These are phyloP conservation scores for Erythrophleum fordii DNA, from an alignment of 306 rosid genomes.

Conservation along the genomic window DNA sequence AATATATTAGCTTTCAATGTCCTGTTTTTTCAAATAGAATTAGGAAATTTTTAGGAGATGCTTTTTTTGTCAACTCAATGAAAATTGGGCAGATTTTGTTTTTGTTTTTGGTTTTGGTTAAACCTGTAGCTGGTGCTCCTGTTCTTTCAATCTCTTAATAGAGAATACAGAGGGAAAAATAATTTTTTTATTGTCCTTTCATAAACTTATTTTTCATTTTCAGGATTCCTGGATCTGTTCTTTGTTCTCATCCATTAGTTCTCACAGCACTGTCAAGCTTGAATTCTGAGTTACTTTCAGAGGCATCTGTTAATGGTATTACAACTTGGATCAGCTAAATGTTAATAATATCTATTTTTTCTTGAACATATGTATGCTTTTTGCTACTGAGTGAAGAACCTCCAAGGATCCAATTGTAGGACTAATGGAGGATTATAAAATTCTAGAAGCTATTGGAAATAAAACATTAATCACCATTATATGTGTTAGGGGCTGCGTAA, in stretches of 20 bases:
- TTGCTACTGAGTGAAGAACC: not conserved
- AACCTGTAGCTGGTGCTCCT: slow-evolving; percentile 1
- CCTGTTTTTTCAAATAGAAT: not conserved
- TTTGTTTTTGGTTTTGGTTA: not conserved
- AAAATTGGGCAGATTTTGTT: slow-evolving; percentile 15
- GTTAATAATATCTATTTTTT: not conserved
- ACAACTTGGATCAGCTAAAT: slow-evolving; percentile 13
- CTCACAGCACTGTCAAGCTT: slow-evolving; percentile 91
- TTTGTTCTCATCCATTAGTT: slow-evolving; percentile 91
- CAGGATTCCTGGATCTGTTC: slow-evolving; percentile 93
- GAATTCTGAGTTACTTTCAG: slow-evolving; percentile 86
- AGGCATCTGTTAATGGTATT: slow-evolving; percentile 98
- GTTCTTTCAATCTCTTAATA: slow-evolving; percentile 6
- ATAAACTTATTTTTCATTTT: slow-evolving; percentile 38
- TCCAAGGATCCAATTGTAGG: not conserved
- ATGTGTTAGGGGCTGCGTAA: not conserved
- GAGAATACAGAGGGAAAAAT: not conserved
- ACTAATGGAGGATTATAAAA: not conserved
- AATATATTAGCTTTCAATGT: not conserved
- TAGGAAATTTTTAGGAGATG: not conserved
- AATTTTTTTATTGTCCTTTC: slow-evolving; percentile 2
- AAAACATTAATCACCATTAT: not conserved
- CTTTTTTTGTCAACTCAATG: slow-evolving; percentile 19
- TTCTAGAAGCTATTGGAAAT: not conserved
- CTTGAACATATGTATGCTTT: slow-evolving; percentile 7